Evolutionary conservation across 2,329 filamentous ascomycete genomes (phyloP), one percentile per base, ranked within the genome.

Genomic region (Dryadomyces quercivorus): DNA sequence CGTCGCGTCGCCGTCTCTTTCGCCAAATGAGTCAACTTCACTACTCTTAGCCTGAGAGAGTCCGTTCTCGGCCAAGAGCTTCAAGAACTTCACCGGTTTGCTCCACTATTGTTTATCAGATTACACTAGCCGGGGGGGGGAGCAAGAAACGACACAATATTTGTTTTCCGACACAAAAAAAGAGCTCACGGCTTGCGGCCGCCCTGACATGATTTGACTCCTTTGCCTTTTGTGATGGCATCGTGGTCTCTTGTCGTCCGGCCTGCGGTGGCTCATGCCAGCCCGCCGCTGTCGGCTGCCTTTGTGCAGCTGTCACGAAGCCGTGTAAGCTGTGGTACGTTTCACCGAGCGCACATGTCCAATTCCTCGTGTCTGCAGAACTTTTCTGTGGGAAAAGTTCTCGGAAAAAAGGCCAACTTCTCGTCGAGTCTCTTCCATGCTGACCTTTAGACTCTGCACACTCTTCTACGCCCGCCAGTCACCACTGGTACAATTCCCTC

Each of bases 401-500:
- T 31, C 26, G n/a, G n/a, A n/a, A n/a, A n/a, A n/a, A n/a, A n/a
- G n/a, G n/a, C 26, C 26, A 8, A 31, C 4, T 8, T 31, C 8
- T 31, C 26, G 26, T 31, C 26, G 4, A 31, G 26, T 31, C 26
- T 31, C 36, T 40, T 40, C 36, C 5, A 40, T 12, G 12, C 36
- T 16, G 36, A 40, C 36, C 36, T 40, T 8, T 31, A 31, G 26
- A 31, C 26, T 31, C 26, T 31, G 26, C 26, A 31, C 4, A 31
- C 26, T 31, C 42, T 5, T 22, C 36, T 10, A 38, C 22, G 31
- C 13, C 22, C 20, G 34, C 31, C 18, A 20, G 45, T 55, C 56
- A 58, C 53, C 55, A 70, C 58, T 74, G 71, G 70, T 68, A 72
- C 58, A 67, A 64, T 58, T 68, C 69, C 20, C 58, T 61, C 26